Percentiles rank a stretch among this genome's conserved stretches.
These are phyloP conservation scores for Rosa lucieae DNA, from an alignment of 306 rosid genomes.

Conservation along the genomic window DNA sequence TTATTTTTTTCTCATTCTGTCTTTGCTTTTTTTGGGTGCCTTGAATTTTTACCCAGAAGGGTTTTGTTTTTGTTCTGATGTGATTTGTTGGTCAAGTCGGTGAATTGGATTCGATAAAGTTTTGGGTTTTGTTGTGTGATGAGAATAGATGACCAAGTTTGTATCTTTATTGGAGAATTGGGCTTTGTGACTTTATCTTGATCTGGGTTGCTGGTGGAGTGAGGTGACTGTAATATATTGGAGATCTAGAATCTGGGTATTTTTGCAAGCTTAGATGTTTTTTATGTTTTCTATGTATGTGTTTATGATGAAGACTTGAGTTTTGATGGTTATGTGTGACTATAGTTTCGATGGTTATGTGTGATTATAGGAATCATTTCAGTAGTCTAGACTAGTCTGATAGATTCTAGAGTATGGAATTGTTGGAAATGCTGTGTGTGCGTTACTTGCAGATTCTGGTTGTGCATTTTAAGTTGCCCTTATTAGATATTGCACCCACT, in stretches of 20 bases:
- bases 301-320: background rate
- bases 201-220: constrained; percentile 23
- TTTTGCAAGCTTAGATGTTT: constrained; percentile 5
- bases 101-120: background rate
- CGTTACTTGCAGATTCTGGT: background rate
- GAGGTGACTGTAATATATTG: constrained; percentile 1
- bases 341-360: background rate
- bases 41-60: background rate
- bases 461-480: background rate
- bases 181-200: constrained; percentile 15
- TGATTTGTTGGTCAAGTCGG: background rate
- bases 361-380: background rate
- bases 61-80: background rate
- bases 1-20: background rate
- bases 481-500: background rate
- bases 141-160: background rate
- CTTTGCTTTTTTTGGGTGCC: background rate
- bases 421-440: background rate
- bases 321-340: background rate
- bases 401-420: background rate
- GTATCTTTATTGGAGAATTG: background rate
- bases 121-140: background rate
- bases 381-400: background rate
- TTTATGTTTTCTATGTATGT: constrained; percentile 4
- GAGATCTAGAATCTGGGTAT: constrained; percentile 43